Base-by-base conservation (phyloP, 169 alveolate genomes). In the Toxoplasma gondii region DNA sequence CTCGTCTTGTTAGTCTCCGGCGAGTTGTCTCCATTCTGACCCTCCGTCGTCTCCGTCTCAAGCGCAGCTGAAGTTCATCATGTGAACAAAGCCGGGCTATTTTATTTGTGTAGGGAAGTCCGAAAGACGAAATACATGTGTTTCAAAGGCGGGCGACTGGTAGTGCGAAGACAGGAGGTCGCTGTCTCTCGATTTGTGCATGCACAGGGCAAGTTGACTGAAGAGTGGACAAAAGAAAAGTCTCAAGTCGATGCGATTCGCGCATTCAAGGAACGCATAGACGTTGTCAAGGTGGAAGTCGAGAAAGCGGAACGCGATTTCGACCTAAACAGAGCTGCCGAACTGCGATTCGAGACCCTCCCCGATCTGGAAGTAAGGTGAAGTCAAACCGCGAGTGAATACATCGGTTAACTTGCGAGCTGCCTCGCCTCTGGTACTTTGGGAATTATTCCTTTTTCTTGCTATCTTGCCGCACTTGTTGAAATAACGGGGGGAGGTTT, bases 291-390 rank as follows among this genome's bases (percentile, higher is more conserved):
- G 96, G 96, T 97, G 22, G 98, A 97, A 84, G 97, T 97, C n/a
- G 98, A 97, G 91, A 97, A 95, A 93, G 98, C 98, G 4, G 98
- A 97, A 88, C 92, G 98, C 64, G 98, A 97, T 45, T 97, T 97
- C 87, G 98, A 97, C 87, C 95, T 97, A 27, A 97, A 97, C 90
- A 91, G 93, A 39, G 98, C 98, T 4, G 98, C 98, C 4, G 98
- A 97, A 94, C 96, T 97, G 31, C 92, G 98, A 27, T 97, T 97
- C 91, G 98, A 97, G 88, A 97, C 98, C 22, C 93, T 97, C 45
- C 98, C 98, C 0, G 98, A 97, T 44, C 93, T 97, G 92, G 98
- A 97, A 88, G 96, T 95, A 78, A 97, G 95, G 5, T 67, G 2
- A 19, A 9, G 19, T 9, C 67, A 95, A 49, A 97, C 96, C 88